Evolutionary conservation across 1,139 yeast genomes (phyloP), one percentile per base, ranked within the genome.

Genomic region (Spathaspora sp.): DNA sequence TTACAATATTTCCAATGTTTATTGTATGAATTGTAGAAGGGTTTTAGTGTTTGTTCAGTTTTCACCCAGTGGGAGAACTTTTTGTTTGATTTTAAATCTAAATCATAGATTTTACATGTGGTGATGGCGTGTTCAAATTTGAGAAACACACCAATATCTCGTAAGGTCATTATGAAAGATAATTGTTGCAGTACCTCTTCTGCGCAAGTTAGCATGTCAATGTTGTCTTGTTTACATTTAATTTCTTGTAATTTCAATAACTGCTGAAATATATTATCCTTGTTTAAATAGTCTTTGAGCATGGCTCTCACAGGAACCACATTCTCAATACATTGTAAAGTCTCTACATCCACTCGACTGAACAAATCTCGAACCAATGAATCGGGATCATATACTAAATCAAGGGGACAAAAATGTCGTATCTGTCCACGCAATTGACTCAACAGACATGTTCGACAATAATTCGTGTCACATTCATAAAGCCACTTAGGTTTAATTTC

Each of bases 141-240:
- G 37, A 77, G 56, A 49, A 80, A 76, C 11, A 81, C 53, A 1
- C 84, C 82, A 16, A 78, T 79, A 56, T 81, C 86, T 50, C 83
- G 65, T 46, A 81, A 57, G 0, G 85, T 76, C 85, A 81, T 81
- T 2, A 76, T 72, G 17, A 74, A 59, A 7, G 73, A 67, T 39
- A 81, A 56, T 39, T 67, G 70, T 6, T 70, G 72, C 54, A 72
- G 68, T 4, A 78, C 81, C 52, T 77, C 82, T 2, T 65, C 57
- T 17, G 62, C 64, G 2, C 68, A 61, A 0, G 65, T 57, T 39
- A 80, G 56, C 43, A 64, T 69, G 41, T 62, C 55, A 47, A 74
- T 68, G 3, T 6, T 3, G 15, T 31, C 36, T 45, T 65, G 61
- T 44, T 67, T 64, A 45, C 64, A 63, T 43, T 65, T 63, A 40